Conservation (phyloP, 306 rosid species). For the Dryas alaskensis region DNA sequence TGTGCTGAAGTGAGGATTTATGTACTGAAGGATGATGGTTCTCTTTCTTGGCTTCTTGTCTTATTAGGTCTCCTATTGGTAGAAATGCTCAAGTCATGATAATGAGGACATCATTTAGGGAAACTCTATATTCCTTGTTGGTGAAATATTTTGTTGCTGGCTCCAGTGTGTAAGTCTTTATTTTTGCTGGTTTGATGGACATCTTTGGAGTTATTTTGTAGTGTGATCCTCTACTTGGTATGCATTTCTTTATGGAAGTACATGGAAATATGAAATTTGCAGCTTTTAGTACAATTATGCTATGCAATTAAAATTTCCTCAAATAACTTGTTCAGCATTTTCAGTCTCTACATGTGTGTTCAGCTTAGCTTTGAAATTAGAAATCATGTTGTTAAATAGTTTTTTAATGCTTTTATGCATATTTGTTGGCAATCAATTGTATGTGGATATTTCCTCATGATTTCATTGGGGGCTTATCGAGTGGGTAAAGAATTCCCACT, state of each 20-base stretch:
- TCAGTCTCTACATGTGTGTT: neutral
- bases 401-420: no score
- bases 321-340: neutral
- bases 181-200: constrained; percentile 57
- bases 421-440: neutral
- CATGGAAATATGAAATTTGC: constrained; percentile 13
- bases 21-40: constrained; percentile 33
- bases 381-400: neutral
- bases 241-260: constrained; percentile 30
- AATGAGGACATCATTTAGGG: constrained; percentile 37
- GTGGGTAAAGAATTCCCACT: neutral
- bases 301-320: neutral
- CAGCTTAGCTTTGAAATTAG: neutral
- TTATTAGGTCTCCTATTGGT: constrained; percentile 41
- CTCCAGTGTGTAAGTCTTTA: constrained; percentile 41
- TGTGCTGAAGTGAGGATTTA: constrained; percentile 24
- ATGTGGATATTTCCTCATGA: neutral
- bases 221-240: constrained; percentile 39
- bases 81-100: constrained; percentile 33
- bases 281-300: neutral
- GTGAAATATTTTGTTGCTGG: constrained; percentile 40
- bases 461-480: neutral
- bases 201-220: constrained; percentile 37
- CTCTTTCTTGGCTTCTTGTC: constrained; percentile 36
- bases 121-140: constrained; percentile 45